Conservation (phyloP, 2,329 filamentous ascomycete species). For the Claviceps paspali region DNA sequence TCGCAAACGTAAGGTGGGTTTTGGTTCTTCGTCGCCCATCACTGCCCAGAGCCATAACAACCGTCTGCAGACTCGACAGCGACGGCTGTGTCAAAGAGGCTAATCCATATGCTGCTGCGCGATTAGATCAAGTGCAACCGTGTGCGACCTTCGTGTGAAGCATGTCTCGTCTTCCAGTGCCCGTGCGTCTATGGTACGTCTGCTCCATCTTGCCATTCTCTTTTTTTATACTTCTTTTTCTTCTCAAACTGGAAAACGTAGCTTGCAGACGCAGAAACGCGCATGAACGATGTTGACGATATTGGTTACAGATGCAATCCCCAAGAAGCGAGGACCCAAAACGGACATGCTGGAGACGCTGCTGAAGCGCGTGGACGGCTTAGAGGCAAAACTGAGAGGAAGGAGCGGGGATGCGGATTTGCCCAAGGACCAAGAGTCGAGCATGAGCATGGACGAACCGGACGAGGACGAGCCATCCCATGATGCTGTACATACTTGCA, state of each 20-base stretch:
- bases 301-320: slow-evolving; percentile 53
- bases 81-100: not conserved
- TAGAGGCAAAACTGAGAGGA: slow-evolving; percentile 66
- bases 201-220: too few relatives aligned
- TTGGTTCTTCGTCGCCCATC: too few relatives aligned
- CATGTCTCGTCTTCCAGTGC: slow-evolving; percentile 79
- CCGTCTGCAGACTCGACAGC: not conserved
- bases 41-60: not conserved
- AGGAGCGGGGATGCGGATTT: slow-evolving; percentile 30
- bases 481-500: slow-evolving; percentile 22
- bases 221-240: too few relatives aligned
- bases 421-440: slow-evolving; percentile 1
- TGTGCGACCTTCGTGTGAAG: slow-evolving; percentile 69
- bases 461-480: slow-evolving; percentile 2
- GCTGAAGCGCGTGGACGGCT: slow-evolving; percentile 68
- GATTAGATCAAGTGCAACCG: slow-evolving; percentile 81
- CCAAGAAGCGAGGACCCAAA: slow-evolving; percentile 81
- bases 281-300: too few relatives aligned
- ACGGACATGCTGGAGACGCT: slow-evolving; percentile 78
- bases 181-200: slow-evolving; percentile 74
- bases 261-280: too few relatives aligned
- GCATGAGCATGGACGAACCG: not conserved
- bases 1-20: slow-evolving; percentile 69
- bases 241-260: too few relatives aligned
- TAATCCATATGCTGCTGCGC: not conserved